These are phyloP conservation scores for Dionaea muscipula DNA, from an alignment of 179 eudicot genomes.

Conservation along the genomic window DNA sequence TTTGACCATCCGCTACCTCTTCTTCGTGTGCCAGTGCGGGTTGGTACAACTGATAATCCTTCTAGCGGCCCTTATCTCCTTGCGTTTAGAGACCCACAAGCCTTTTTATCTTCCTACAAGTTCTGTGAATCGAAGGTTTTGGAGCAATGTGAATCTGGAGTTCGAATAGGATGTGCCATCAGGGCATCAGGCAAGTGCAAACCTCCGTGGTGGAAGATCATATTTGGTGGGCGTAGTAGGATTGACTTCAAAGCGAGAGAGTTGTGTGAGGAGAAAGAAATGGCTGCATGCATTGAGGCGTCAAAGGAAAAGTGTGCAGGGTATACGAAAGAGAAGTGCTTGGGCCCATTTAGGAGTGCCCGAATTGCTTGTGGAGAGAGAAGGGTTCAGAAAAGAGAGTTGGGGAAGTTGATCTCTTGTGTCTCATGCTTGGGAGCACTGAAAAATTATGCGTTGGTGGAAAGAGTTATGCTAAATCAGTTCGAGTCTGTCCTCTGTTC, in stretches of 20 bases:
- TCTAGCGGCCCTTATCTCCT: slow-evolving; percentile 33
- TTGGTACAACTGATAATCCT: slow-evolving; percentile 27
- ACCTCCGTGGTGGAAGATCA: slow-evolving; percentile 58
- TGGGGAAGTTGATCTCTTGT: slow-evolving; percentile 29
- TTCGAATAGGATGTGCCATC: slow-evolving; percentile 66
- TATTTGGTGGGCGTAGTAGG: slow-evolving; percentile 9
- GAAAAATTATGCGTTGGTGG: slow-evolving; percentile 12
- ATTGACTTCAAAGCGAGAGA: slow-evolving; percentile 36
- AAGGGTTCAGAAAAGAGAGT: slow-evolving; percentile 24
- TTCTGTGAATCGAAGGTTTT: slow-evolving; percentile 31
- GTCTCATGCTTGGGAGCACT: slow-evolving; percentile 16
- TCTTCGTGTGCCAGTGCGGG: slow-evolving; percentile 40
- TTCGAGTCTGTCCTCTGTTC: slow-evolving; percentile 10
- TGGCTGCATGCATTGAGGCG: slow-evolving; percentile 33
- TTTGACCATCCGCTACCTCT: slow-evolving; percentile 51
- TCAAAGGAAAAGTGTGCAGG: slow-evolving; percentile 32
- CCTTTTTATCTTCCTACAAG: slow-evolving; percentile 34
- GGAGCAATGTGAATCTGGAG: slow-evolving; percentile 51
- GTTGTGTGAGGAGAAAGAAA: slow-evolving; percentile 64
- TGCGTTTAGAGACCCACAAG: slow-evolving; percentile 40
- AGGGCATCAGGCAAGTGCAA: slow-evolving; percentile 47
- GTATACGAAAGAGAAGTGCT: slow-evolving; percentile 44
- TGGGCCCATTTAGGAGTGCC: slow-evolving; percentile 36
- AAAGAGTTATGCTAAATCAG: slow-evolving; percentile 2
- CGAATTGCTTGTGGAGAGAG: slow-evolving; percentile 23